Evolutionary conservation across 1,284 basidiomycete species (phyloP), one percentile per base, ranked within the genome.

Genomic region (Cryptococcus hybrid): DNA sequence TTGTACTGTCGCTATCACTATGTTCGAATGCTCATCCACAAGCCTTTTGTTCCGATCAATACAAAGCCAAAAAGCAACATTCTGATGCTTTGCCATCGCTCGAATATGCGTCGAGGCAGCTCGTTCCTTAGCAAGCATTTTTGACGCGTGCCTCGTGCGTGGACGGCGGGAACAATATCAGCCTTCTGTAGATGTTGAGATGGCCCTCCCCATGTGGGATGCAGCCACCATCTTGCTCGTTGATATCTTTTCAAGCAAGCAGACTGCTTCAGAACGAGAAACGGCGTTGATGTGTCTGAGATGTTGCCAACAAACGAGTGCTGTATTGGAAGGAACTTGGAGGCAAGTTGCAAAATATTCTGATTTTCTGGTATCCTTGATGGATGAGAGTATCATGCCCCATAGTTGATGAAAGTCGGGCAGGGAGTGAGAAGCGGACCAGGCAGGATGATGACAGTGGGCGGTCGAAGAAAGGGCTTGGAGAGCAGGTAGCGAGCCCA

Each of bases 101-200:
- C 12, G 87, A 0, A 91, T 92, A 51, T 92, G 90, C 72, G 87
- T 86, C 13, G 91, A 89, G 60, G 90, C 90, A 1, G 88, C 90
- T 0, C 80, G 89, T n/a, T 86, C 86, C 2, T 88, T 86, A 59
- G 84, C 83, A 43, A 88, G 88, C 67, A 82, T 92, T 37, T 78
- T 86, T 24, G 86, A 90, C 62, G 68, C 70, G 2, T 64, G 72
- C 6, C 59, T 74, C n/a, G 62, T 66, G n/a, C 64, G 76, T 15
- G 67, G 71, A 5, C 59, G 71, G 40, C 62, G 62, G 42, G 50
- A 49, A 6, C 68, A 71, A 50, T 57, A 59, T 8, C 77, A 82
- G 8, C 18, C 18, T 18, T 18, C 61, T 13, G 64, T 78, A 38
- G 57, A 60, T 15, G 60, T 68, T 30, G 50, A 63, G 15, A 67